Evolutionary conservation across 805 yeast genomes (phyloP), one percentile per base, ranked within the genome.

Genomic region (Yarrowia sp.): DNA sequence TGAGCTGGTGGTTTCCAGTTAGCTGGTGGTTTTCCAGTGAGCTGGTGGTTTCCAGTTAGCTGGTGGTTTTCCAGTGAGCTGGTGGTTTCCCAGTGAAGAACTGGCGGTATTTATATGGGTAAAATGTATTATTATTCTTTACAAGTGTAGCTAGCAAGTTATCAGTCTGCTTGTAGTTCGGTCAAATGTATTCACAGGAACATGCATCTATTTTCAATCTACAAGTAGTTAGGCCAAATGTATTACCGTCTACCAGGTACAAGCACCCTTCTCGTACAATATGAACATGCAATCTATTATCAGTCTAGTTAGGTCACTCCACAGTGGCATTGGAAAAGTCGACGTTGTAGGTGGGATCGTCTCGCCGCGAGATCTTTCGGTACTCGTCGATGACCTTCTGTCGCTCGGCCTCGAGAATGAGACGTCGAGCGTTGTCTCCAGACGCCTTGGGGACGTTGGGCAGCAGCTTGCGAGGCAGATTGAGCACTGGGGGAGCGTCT

Each of bases 401-500:
- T 21, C 80, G 69, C 65, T 76, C 80, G 14, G 68, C 68, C 46
- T 73, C 78, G 10, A 76, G 71, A 55, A 71, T 67, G 58, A 70
- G 66, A 31, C 80, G 69, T 51, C 75, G 66, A 2, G 79, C 76
- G 7, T 78, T 71, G 24, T 42, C 53, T 12, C 80, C 79, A 7
- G 78, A 74, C 6, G 73, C 46, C 65, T 76, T 76, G 29, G 80
- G 80, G 1, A 76, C 76, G 62, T 73, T 75, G 41, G 67, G 66
- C 49, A 68, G 60, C 60, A 65, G 59, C 64, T 73, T 76, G 14
- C 68, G 61, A 2, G 73, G 73, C 22, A 66, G 61, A 5, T 68
- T 72, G 44, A 76, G 68, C 62, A 69, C 73, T 1, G 80, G 80
- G 13, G 80, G 80, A 14, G 74, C 68, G 41, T 74, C 77, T 0